These are phyloP conservation scores for Ophiostoma sp. DNA, from an alignment of 2,329 filamentous ascomycete genomes.

Conservation along the genomic window DNA sequence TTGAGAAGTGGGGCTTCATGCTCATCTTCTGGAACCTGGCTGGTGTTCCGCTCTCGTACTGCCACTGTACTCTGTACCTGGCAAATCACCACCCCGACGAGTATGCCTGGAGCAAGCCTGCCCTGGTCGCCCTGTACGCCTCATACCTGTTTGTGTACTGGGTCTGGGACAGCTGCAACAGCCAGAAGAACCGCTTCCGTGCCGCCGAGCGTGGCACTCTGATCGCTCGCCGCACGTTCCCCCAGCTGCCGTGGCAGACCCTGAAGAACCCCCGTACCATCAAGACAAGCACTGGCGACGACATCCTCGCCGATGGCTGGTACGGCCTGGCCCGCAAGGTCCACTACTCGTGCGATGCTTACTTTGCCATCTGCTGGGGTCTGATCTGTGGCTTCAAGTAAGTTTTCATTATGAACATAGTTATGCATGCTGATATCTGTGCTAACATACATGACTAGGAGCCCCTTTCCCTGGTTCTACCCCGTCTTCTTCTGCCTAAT, in stretches of 20 bases:
- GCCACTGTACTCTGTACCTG: constrained; percentile 75
- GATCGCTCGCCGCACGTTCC: constrained; percentile 65
- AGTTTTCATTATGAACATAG: no score
- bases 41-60: constrained; percentile 74
- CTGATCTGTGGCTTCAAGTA: constrained; percentile 67
- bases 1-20: constrained; percentile 86
- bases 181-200: constrained; percentile 79
- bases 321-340: constrained; percentile 69
- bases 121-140: constrained; percentile 55
- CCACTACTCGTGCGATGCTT: constrained; percentile 75
- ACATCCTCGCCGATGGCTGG: constrained; percentile 71
- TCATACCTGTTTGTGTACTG: constrained; percentile 72
- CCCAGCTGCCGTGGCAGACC: constrained; percentile 72
- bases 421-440: no score
- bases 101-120: constrained; percentile 61
- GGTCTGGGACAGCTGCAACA: constrained; percentile 78
- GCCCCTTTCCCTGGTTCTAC: constrained; percentile 88
- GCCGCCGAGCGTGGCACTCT: constrained; percentile 61
- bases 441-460: constrained; percentile 31
- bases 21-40: constrained; percentile 85
- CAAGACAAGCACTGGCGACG: constrained; percentile 61
- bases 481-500: constrained; percentile 74
- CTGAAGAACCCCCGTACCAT: constrained; percentile 68
- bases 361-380: constrained; percentile 72
- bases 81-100: constrained; percentile 65